Base-by-base conservation (phyloP, 345 rosid species). In the Hibiscus trionum region DNA sequence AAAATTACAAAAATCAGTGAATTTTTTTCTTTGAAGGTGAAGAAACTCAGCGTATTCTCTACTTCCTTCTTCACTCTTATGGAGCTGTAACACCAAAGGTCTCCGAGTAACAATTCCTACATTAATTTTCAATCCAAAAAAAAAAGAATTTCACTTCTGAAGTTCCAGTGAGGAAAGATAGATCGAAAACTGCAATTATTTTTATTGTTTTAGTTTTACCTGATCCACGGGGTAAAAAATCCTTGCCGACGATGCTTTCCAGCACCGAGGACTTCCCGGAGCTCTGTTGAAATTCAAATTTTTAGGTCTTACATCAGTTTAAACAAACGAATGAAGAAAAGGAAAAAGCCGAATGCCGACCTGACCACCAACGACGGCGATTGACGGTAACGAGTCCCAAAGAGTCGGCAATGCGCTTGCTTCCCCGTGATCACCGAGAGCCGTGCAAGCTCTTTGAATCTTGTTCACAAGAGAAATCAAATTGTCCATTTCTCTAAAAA, bases 291-390 rank as follows among this genome's bases (percentile, higher is more conserved):
- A 44, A 44, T 44, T 66, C 53, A 14, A 44, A 44, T 1, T 37
- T 7, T 37, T 33, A 33, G 37, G 4, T 53, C 8, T 53, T 9
- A 2, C 15, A 49, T 47, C 16, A 47, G 53, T 15, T 11, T 12
- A 47, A 47, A 47, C 16, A 47, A 46, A 2, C 2, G 15, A 11
- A 47, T 11, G 5, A 47, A 12, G 24, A 47, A 47, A 47, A 4
- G 5, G 1, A 17, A 62, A 24, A 72, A 57, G 60, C 0, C 42
- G 31, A 44, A 11, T 16, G 69, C 46, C 8, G 70, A 95, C 99
- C 97, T 95, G 99, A 74, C 99, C 99, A 77, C 99, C 99, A 79
- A 95, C 99, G 73, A 95, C 99, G 69, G 99, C 99, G 77, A 95
- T 95, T 65, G 98, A 76, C 11, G 99, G 99, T 60, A 96, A 77